Conservation (phyloP, 768 basidiomycete species). For the Auriscalpium orientale region DNA sequence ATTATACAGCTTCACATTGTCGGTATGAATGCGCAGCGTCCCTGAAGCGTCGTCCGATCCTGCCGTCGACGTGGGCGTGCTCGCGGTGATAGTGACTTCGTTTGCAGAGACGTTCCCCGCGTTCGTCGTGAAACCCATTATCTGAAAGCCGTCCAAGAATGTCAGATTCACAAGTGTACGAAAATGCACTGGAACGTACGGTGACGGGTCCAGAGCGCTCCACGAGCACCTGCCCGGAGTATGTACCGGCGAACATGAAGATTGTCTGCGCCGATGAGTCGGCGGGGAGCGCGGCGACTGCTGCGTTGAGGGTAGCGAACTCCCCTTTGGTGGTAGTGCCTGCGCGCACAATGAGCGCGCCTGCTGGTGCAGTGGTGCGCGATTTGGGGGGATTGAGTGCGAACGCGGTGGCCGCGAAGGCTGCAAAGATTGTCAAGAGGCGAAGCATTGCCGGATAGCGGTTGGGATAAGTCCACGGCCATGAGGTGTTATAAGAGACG, state of each 20-base stretch:
- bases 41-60: slow-evolving; percentile 42
- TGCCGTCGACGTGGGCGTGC: slow-evolving; percentile 18
- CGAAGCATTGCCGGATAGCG: not conserved
- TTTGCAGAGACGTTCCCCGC: slow-evolving; percentile 7
- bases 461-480: too few relatives aligned
- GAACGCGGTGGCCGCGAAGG: not conserved
- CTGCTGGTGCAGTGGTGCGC: slow-evolving; percentile 35
- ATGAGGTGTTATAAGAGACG: too few relatives aligned
- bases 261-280: slow-evolving; percentile 27
- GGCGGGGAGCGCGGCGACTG: slow-evolving; percentile 35
- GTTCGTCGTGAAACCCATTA: slow-evolving; percentile 17
- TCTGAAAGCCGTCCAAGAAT: not conserved
- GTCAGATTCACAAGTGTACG: too few relatives aligned
- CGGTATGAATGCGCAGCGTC: slow-evolving; percentile 39
- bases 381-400: slow-evolving; percentile 12
- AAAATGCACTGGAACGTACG: slow-evolving; percentile 5
- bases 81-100: slow-evolving; percentile 11
- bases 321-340: slow-evolving; percentile 33
- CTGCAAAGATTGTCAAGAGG: not conserved
- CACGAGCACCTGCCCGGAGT: slow-evolving; percentile 38
- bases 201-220: slow-evolving; percentile 38
- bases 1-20: slow-evolving; percentile 38
- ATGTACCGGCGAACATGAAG: slow-evolving; percentile 43
- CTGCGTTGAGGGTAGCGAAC: slow-evolving; percentile 32
- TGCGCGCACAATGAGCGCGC: slow-evolving; percentile 34